Evolutionary conservation across 2,329 filamentous ascomycete species (phyloP), one percentile per base, ranked within the genome.

Genomic region (Fusarium decemcellulare): DNA sequence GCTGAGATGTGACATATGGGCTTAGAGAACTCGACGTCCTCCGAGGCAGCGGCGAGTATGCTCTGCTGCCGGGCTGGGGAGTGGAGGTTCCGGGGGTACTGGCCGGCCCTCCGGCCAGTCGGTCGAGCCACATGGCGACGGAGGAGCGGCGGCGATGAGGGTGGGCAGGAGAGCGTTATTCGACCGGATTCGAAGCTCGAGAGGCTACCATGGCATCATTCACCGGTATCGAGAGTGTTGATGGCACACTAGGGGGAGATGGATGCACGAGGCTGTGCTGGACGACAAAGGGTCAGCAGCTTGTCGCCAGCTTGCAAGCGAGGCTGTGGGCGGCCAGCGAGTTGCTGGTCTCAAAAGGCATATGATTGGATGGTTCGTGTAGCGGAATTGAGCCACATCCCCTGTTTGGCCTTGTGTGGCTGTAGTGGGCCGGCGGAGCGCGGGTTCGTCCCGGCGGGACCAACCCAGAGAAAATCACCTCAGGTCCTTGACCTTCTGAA

Each of bases 121-220:
- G 92, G 83, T 97, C 94, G 77, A 97, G 90, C 94, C 94, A 97
- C 93, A 97, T 97, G 74, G 74, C 81, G 75, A 65, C 61, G 59
- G 65, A 65, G 44, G 66, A 51, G 58, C 43, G 59, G 56, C 50
- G 61, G 54, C 30, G 42, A 56, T 30, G 51, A 39, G 43, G 63
- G 51, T 34, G 39, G 43, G 29, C 16, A 50, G 40, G 39, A 23
- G 32, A 16, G 18, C 40, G 44, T 72, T 61, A 63, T 51, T 69
- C 30, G 40, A 37, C 59, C 11, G 16, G 27, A 50, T 40, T 43
- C 16, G 43, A 12, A 12, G 39, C 34, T 51, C 34, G 37, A 34
- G 18, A 29, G 29, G 48, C n/a, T 48, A 56, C 55, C 61, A 74
- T 64, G 60, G 47, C 70, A 68, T 64, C 47, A 34, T 67, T 37